Conservation (phyloP, 2,329 filamentous ascomycete genomes). For the Diplodia sapinea region DNA sequence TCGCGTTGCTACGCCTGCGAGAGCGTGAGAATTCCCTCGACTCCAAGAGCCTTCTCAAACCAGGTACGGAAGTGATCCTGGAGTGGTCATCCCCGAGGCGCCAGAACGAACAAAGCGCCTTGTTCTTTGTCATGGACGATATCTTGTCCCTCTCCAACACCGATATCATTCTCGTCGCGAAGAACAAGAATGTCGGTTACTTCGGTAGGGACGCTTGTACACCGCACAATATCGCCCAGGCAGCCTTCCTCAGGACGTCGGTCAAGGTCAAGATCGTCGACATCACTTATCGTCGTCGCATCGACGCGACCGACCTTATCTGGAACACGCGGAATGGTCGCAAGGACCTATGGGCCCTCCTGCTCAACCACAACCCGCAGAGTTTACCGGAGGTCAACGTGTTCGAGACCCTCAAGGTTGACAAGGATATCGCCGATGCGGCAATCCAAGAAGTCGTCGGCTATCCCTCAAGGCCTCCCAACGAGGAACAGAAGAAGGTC, state of each 20-base stretch:
- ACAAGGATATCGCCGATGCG: neutral
- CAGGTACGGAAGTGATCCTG: neutral
- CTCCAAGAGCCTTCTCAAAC: neutral
- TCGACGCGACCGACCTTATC: neutral
- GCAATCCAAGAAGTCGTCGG: neutral
- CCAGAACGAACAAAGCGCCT: neutral
- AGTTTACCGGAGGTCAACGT: neutral
- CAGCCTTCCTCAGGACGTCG: neutral
- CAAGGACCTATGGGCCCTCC: neutral
- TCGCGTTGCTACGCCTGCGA: neutral
- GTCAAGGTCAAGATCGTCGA: neutral
- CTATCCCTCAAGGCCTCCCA: too few species aligned
- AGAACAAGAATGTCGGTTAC: slow-evolving; percentile 1
- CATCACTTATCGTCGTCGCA: neutral
- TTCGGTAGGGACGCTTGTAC: neutral
- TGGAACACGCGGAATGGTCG: neutral
- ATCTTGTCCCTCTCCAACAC: neutral
- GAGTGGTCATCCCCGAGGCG: neutral
- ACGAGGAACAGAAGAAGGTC: neutral
- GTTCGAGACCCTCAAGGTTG: neutral
- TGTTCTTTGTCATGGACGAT: neutral
- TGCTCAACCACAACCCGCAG: neutral
- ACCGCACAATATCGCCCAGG: neutral
- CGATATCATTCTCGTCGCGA: neutral
- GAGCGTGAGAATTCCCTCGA: neutral